Base-by-base conservation (phyloP, 163 green algal genomes). In the Chlorella variabilis region DNA sequence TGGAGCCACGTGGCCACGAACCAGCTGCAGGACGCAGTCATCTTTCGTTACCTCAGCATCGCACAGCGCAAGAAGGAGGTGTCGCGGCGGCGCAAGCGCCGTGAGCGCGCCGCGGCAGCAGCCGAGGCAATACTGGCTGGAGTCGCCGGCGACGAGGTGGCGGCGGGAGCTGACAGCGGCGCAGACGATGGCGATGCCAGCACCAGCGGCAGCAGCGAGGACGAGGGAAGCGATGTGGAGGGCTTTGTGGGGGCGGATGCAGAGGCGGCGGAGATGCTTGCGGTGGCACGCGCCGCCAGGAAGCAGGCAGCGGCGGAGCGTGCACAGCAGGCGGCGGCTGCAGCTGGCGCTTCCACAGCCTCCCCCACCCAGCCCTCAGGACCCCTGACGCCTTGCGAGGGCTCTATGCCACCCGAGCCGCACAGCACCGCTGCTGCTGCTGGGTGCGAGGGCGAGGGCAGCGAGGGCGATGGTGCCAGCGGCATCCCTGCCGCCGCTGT, bases 1-100 rank as follows among this genome's bases (percentile, higher is more conserved):
- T 89, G 85, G 85, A 87, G 77, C 63, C 86, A 85, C 68, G 81
- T 87, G 3, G 63, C 34, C 33, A 48, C 69, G 21, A 81, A 89
- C 61, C 67, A 89, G 75, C 71, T 87, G 49, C 77, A 85, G 74
- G 80, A 81, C 0, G 59, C 39, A 34, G 4, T 61, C 0, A 70
- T 80, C 17, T 80, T 80, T 38, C 36, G 56, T 20, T 80, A 80
- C 56, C 73, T 80, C 7, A 42, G 8, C 54, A 70, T 80, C 17
- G 29, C 54, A 2, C 73, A 71, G 73, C 73, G 73, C 73, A 80
- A 70, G 56, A 38, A 56, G 36, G 27, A 71, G 54, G 73, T 33
- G 38, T 13, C 38, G 27, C 17, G 36, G 5, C 73, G 73, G 23
- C 54, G 73, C 15, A 39, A 41, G 31, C 54, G n/a, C 4, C 73